Evolutionary conservation across 768 basidiomycete genomes (phyloP).

Genomic region (Termitomyces sp.): DNA sequence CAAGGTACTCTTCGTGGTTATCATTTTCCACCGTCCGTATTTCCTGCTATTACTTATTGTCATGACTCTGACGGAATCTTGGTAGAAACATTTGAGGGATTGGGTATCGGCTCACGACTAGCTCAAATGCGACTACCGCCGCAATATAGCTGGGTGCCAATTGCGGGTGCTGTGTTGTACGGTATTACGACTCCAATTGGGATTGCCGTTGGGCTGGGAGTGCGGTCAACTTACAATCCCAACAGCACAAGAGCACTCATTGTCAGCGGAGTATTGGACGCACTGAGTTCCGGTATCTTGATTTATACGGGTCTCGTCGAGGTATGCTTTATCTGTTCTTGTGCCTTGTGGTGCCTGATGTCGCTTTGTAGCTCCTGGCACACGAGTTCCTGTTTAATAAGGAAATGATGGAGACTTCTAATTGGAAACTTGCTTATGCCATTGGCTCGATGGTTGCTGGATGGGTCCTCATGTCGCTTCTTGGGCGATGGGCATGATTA

Average conservation of each 20-base stretch:
- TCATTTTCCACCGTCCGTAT: neutral
- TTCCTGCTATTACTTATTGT: neutral
- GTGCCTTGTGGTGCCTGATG: neutral
- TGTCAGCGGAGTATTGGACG: neutral
- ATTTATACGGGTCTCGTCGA: neutral
- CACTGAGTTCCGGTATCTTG: neutral
- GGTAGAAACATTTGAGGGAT: neutral
- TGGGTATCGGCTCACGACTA: neutral
- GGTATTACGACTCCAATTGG: neutral
- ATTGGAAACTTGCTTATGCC: neutral
- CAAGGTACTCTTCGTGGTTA: neutral
- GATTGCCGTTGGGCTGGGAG: neutral
- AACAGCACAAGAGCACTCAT: neutral
- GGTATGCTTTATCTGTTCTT: neutral
- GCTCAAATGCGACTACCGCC: neutral
- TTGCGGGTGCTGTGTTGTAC: neutral
- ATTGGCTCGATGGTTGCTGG: neutral
- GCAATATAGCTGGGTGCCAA: neutral
- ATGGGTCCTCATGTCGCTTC: neutral
- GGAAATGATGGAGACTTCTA: neutral
- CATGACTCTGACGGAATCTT: neutral
- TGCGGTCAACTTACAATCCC: neutral
- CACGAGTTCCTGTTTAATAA: neutral
- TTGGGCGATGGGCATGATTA: neutral
- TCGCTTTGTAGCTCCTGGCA: neutral